Evolutionary conservation across 495 filamentous ascomycete species (phyloP), one percentile per base, ranked within the genome.

Genomic region (Schizothecium vesticola): DNA sequence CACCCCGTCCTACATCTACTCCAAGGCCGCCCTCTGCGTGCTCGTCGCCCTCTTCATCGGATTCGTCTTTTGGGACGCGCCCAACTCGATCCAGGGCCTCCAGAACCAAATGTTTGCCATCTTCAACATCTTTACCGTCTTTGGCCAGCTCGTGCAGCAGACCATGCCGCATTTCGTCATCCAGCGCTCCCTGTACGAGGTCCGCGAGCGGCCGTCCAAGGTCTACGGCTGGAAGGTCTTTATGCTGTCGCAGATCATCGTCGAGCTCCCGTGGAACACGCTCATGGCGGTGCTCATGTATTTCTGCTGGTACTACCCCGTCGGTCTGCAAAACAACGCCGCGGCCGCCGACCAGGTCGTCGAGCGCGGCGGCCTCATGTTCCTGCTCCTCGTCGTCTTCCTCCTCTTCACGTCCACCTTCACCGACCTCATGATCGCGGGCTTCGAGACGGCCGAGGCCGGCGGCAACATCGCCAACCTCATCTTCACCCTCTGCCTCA

Each of bases 91-190:
- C 3, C 91, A 95, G 76, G 93, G 92, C 55, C 85, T 96, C 21
- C 91, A 94, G 73, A 95, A 96, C 75, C 90, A 93, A 73, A 90
- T 95, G 82, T 95, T 96, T 74, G 82, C 87, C 73, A 88, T 96
- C 72, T 96, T 97, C 82, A 88, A 94, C 83, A 78, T 97, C 5
- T 80, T 93, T 58, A 89, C 87, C 24, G 86, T 96, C 67, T 91
- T 94, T 76, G 86, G 88, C 64, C 87, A 90, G 70, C 80, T 94
- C 25, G 86, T 89, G 13, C 87, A 92, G 70, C 93, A 96, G 74
- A 92, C 91, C 69, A 95, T 96, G 90, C 92, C 92, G 0, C 84
- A 91, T 72, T 93, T 96, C 74, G 86, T 91, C 62, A 85, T 86
- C 12, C 91, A 94, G 74, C 88, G 93, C 61, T 81, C 86, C 0